Base-by-base conservation (phyloP, 495 filamentous ascomycete species). In the Sordaria brevicollis region DNA sequence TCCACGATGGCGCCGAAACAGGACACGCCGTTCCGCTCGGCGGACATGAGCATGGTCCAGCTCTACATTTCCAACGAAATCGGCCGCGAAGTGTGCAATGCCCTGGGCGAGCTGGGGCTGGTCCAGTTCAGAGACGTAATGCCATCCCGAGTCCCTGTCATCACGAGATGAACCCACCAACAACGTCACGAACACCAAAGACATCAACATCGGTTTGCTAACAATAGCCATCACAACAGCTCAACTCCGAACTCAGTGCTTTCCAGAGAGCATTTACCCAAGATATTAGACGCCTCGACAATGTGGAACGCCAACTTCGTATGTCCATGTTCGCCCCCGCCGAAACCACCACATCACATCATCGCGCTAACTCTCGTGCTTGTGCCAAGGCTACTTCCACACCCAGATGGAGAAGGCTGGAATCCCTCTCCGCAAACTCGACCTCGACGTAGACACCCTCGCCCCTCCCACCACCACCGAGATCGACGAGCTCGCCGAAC, bases 21-120 rank as follows among this genome's bases (percentile, higher is more conserved):
- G 83, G 93, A 98, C 82, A 96, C 93, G 81, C 90, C 97, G 85
- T 97, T 99, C 91, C 95, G 96, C 85, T 98, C 96, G 78, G 90
- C 93, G 91, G 94, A 98, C 82, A 99, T 99, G 95, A 96, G 93
- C 87, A 89, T 99, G 88, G 96, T 96, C 79, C 95, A 98, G 87
- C 90, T 99, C 74, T 99, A 97, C 83, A 93, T 98, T 76, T 92
- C 95, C 72, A 97, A 97, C 75, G 95, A 99, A 84, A 97, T 98
- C 71, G 94, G 96, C 74, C 89, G 95, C 79, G 95, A 99, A 84
- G 94, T 97, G 73, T 92, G 98, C 69, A 97, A 93, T 78, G 95
- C 95, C 67, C 84, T 99, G 72, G 95, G 95, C 74, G 95, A 98
- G 84, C 86, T 99, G 74, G 95, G 95, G 69, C 86, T 94, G 77